Evolutionary conservation across 2,329 filamentous ascomycete genomes (phyloP).

Genomic region (Calonectria multiphialidica): DNA sequence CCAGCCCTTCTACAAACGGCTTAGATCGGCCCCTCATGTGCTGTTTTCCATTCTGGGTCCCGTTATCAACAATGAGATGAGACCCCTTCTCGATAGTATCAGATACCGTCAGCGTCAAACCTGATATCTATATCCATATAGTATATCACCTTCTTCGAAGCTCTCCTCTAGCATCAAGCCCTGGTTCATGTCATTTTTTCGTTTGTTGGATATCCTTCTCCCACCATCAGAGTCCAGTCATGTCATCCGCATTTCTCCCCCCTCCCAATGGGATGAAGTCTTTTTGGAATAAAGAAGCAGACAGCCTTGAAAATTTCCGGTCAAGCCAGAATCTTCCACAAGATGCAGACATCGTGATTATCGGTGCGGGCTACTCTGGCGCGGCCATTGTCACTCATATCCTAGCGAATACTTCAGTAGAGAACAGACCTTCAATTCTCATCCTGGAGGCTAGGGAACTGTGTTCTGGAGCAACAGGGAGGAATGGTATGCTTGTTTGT

Average conservation of each 20-base stretch:
- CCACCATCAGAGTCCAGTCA: too few relatives aligned
- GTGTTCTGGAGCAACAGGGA: conserved; percentile 53
- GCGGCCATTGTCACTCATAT: conserved; percentile 57
- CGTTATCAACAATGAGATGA: too few relatives aligned
- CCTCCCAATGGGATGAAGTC: conserved; percentile 21
- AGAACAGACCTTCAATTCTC: conserved; percentile 39
- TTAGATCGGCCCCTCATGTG: too few relatives aligned
- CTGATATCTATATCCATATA: too few relatives aligned
- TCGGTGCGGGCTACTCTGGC: conserved; percentile 61
- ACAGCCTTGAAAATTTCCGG: neutral
- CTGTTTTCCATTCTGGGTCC: too few relatives aligned
- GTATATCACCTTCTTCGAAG: too few relatives aligned
- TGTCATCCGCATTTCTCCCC: neutral
- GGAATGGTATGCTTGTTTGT: conserved; percentile 43
- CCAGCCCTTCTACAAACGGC: too few relatives aligned
- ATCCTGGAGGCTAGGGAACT: conserved; percentile 49
- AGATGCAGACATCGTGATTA: conserved; percentile 57
- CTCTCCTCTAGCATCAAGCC: too few relatives aligned
- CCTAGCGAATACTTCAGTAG: conserved; percentile 25
- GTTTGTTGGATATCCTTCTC: too few relatives aligned
- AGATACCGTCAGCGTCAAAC: too few relatives aligned
- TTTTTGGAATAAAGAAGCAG: conserved; percentile 33
- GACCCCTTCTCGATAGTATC: too few relatives aligned
- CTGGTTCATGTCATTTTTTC: too few relatives aligned
- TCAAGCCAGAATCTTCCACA: conserved; percentile 44